These are phyloP conservation scores for Keithomyces neogunnii DNA, from an alignment of 2,329 filamentous ascomycete species.

Conservation along the genomic window DNA sequence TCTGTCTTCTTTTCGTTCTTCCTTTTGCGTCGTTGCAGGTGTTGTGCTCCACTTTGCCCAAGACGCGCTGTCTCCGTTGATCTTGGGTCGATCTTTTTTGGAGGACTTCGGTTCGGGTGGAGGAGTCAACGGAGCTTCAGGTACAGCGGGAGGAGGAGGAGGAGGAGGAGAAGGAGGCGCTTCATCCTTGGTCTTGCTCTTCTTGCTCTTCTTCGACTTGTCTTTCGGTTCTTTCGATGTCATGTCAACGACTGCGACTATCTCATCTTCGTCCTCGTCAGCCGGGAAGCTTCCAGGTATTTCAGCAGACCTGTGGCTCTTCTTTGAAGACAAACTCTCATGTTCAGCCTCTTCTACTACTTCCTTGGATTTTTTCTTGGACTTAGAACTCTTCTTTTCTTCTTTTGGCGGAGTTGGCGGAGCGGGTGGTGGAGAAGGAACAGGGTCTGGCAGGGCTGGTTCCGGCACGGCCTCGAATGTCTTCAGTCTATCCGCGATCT, in stretches of 20 bases:
- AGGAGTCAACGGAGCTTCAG: conserved; percentile 40
- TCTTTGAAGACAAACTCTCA: conserved; percentile 23
- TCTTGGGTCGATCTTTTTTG: conserved; percentile 70
- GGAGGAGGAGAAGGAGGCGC: conserved; percentile 26
- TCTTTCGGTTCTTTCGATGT: conserved; percentile 32
- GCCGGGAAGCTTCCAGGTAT: conserved; percentile 49
- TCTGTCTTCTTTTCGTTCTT: conserved; percentile 31
- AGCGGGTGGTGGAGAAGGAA: conserved; percentile 28
- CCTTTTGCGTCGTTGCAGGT: conserved; percentile 31
- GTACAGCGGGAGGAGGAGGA: conserved; percentile 36
- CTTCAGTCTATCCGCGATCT: conserved; percentile 48
- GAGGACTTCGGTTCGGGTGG: conserved; percentile 49
- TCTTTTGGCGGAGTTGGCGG: conserved; percentile 23
- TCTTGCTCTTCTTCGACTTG: conserved; percentile 26
- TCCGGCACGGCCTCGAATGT: conserved; percentile 42
- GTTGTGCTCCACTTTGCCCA: conserved; percentile 71
- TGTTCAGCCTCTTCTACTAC: conserved; percentile 22
- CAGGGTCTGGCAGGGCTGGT: conserved; percentile 22
- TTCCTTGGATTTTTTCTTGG: conserved; percentile 32
- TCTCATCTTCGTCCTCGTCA: conserved; percentile 40
- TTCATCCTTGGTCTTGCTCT: conserved; percentile 20
- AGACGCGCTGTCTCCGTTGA: conserved; percentile 61
- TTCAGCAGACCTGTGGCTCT: conserved; percentile 14
- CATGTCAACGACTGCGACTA: conserved; percentile 43
- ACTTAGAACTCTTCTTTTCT: conserved; percentile 22